Percentiles rank a stretch among this genome's conserved stretches.
phyloP scores from a whole-genome alignment of 2,329 filamentous ascomycete genomes.

The Colletotrichum orbiculare region DNA sequence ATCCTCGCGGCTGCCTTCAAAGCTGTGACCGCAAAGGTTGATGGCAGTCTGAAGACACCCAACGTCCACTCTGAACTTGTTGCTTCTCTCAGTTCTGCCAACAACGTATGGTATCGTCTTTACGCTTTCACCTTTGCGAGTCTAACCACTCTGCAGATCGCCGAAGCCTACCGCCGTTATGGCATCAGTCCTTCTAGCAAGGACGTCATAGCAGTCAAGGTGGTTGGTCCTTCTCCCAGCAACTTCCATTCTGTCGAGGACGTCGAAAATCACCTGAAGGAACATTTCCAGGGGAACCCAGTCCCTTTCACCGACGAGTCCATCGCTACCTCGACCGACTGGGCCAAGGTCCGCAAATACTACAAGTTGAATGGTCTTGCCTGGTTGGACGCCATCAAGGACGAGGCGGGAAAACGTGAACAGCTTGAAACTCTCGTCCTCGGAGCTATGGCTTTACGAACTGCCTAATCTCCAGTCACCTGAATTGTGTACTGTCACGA shows the following conservation, averaged over 20 bases:
- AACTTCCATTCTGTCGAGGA: constrained; percentile 56
- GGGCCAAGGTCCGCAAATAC: constrained; percentile 79
- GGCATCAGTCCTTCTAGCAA: constrained; percentile 80
- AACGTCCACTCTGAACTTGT: constrained; percentile 94
- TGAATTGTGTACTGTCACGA: background rate
- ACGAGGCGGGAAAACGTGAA: constrained; percentile 55
- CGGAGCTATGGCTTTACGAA: constrained; percentile 82
- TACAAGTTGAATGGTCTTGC: constrained; percentile 82
- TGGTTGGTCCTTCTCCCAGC: constrained; percentile 64
- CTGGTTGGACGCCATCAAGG: constrained; percentile 58
- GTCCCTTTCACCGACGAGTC: constrained; percentile 71
- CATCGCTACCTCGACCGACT: constrained; percentile 70
- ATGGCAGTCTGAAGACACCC: constrained; percentile 75
- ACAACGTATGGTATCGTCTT: constrained; percentile 70
- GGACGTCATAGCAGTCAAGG: constrained; percentile 83
- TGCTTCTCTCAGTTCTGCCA: constrained; percentile 80
- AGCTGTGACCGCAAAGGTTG: constrained; percentile 75
- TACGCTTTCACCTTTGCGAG: background rate
- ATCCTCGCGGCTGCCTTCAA: constrained; percentile 81
- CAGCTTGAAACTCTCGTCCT: constrained; percentile 78
- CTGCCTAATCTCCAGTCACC: constrained; percentile 44
- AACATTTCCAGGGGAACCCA: constrained; percentile 70
- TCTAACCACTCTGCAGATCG: constrained; percentile 69
- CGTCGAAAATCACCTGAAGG: constrained; percentile 68
- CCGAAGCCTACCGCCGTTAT: constrained; percentile 90